Base-by-base conservation (phyloP, 768 basidiomycete species). In the Kwoniella sp. region DNA sequence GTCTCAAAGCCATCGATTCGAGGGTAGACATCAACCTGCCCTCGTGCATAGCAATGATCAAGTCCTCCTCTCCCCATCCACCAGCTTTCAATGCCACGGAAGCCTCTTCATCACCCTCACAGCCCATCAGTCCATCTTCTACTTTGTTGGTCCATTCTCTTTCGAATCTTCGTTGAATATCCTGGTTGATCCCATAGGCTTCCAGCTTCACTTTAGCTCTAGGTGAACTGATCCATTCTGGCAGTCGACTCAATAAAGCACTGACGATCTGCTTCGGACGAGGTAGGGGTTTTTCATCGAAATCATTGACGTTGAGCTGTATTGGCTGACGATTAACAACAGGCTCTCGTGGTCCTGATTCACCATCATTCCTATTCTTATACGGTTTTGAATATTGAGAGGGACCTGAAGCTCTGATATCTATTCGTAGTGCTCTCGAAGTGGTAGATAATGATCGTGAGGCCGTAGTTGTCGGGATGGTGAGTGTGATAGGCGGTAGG, bases 1-100 rank as follows among this genome's bases (percentile, higher is more conserved):
- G 67, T 21, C 76, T 60, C 15, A 71, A 65, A 27, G 68, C 58
- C 17, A 68, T 61, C 1, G 69, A 52, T 60, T 79, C 78, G n/a
- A 74, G 44, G 13, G 70, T 64, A 2, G 33, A 46, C 6, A 55
- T 55, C 57, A 70, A 70, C 9, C 73, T 69, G 9, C 65, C 69
- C 22, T 71, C 66, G 0, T 47, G 56, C 36, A 76, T 50, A 0
- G 72, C 67, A 21, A 70, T 37, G 12, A 64, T 48, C 46, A 78
- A 48, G 2, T 63, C 54, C 25, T 69, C 55, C 17, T 54, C 47
- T 33, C 72, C 59, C 69, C 71, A 74, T 6, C 67, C 70, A 0
- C 56, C 58, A 5, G 10, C 25, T 30, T 46, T 22, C 8, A 73
- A 22, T 2, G 61, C 67, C 25, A 27, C 27, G 10, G 13, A 17